A percentile compares a stretch with the other conserved stretches of the same genome.
Evolutionary conservation across 2,329 filamentous ascomycete genomes (phyloP).

Genomic region (Paraconiothyrium brasiliense): DNA sequence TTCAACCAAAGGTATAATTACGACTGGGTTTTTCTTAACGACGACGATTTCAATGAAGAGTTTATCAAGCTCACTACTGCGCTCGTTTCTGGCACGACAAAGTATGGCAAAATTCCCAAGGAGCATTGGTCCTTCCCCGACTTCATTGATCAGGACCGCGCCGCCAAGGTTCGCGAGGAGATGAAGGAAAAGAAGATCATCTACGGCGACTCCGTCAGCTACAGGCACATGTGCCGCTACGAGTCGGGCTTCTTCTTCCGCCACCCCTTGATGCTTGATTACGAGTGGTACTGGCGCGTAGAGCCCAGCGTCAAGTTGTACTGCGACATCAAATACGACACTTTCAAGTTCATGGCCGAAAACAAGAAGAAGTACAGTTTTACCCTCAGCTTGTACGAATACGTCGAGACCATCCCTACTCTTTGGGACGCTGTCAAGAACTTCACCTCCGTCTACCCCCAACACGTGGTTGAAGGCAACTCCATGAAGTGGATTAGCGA

Average conservation of each 20-base stretch:
- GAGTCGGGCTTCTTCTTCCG: constrained; percentile 99
- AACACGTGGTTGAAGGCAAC: constrained; percentile 86
- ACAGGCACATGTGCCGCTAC: constrained; percentile 99
- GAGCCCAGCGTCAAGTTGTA: constrained; percentile 96
- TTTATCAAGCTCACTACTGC: constrained; percentile 93
- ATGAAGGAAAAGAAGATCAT: constrained; percentile 97
- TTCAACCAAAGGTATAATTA: constrained; percentile 98
- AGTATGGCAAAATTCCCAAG: constrained; percentile 86
- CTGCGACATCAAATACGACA: constrained; percentile 95
- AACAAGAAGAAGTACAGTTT: constrained; percentile 99
- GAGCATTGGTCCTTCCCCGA: constrained; percentile 98
- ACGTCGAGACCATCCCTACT: constrained; percentile 93
- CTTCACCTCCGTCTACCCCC: constrained; percentile 88
- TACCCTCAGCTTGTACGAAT: constrained; percentile 93
- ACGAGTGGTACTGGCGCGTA: constrained; percentile 99
- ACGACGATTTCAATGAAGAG: constrained; percentile 88
- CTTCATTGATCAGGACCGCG: constrained; percentile 95
- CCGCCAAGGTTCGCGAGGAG: constrained; percentile 87
- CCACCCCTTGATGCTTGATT: constrained; percentile 90
- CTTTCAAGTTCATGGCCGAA: constrained; percentile 96
- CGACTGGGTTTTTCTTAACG: constrained; percentile 99
- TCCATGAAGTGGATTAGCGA: constrained; percentile 92
- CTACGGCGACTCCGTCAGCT: constrained; percentile 96
- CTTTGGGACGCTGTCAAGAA: constrained; percentile 96
- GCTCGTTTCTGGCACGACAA: constrained; percentile 90